Percentiles rank a stretch among this genome's conserved stretches.
Evolutionary conservation across 2,329 filamentous ascomycete species (phyloP).

Genomic region (Penicillium vulpinum): DNA sequence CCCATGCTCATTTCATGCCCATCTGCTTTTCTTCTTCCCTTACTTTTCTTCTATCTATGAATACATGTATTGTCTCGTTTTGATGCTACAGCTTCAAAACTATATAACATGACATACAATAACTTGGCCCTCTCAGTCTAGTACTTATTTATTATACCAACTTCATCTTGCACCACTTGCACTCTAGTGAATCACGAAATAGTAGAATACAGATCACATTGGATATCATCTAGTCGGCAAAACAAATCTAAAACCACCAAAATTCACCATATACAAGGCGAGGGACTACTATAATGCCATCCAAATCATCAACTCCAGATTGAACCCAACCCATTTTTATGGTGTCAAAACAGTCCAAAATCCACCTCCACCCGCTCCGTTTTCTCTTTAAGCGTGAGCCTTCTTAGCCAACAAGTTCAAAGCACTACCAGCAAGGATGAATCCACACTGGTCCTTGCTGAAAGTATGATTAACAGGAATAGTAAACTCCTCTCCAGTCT

Average conservation of each 20-base stretch:
- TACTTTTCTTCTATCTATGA: background rate
- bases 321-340: conserved; percentile 21
- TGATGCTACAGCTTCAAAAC: conserved; percentile 1
- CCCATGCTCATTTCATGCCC: conserved; percentile 1
- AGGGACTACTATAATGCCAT: conserved; percentile 15
- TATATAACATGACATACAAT: conserved; percentile 7
- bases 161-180: background rate
- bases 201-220: conserved; percentile 30
- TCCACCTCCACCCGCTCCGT: background rate
- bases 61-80: background rate
- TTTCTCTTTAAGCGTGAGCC: conserved; percentile 27
- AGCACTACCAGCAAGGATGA: conserved; percentile 90
- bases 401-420: conserved; percentile 81
- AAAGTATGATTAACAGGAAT: conserved; percentile 85
- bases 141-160: background rate
- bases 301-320: conserved; percentile 21
- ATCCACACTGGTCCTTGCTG: conserved; percentile 84
- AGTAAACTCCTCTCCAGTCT: conserved; percentile 62
- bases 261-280: conserved; percentile 16
- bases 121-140: background rate
- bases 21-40: background rate
- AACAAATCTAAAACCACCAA: conserved; percentile 14
- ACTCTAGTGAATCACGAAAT: background rate
- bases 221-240: conserved; percentile 30
- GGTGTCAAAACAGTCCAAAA: conserved; percentile 7